Evolutionary conservation across 2,329 filamentous ascomycete species (phyloP).

Genomic region (Cercospora beticola): DNA sequence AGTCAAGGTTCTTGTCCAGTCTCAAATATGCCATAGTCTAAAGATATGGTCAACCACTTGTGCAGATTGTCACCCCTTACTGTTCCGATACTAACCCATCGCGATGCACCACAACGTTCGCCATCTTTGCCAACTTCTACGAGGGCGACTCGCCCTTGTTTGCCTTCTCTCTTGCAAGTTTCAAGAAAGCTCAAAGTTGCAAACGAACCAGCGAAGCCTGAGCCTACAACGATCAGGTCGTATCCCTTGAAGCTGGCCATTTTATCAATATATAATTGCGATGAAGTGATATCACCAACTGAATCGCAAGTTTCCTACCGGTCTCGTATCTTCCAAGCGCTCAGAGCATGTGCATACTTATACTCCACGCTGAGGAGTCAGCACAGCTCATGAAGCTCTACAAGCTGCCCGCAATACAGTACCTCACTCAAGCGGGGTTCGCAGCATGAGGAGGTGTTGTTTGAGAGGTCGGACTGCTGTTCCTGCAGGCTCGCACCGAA

Average conservation of each 20-base stretch:
- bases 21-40: constrained; percentile 44
- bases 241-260: constrained; percentile 37
- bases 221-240: constrained; percentile 44
- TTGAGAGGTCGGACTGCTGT: constrained; percentile 16
- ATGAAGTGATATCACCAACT: neutral
- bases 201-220: constrained; percentile 44
- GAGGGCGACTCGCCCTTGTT: constrained; percentile 41
- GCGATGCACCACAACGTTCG: constrained; percentile 43
- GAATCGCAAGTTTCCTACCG: neutral
- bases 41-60: neutral
- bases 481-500: constrained; percentile 16
- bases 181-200: constrained; percentile 46
- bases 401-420: constrained; percentile 14
- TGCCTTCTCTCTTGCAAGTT: constrained; percentile 39
- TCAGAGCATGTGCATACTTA: neutral
- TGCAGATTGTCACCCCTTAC: neutral
- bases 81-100: constrained; percentile 34
- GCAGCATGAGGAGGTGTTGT: constrained; percentile 16
- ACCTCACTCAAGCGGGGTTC: constrained; percentile 16
- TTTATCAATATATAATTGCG: neutral
- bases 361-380: neutral
- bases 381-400: constrained; percentile 2
- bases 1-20: constrained; percentile 42
- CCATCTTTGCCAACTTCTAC: constrained; percentile 43
- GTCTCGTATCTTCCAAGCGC: neutral